Conservation (phyloP, 257 asterid genomes). For the Petrea volubilis region DNA sequence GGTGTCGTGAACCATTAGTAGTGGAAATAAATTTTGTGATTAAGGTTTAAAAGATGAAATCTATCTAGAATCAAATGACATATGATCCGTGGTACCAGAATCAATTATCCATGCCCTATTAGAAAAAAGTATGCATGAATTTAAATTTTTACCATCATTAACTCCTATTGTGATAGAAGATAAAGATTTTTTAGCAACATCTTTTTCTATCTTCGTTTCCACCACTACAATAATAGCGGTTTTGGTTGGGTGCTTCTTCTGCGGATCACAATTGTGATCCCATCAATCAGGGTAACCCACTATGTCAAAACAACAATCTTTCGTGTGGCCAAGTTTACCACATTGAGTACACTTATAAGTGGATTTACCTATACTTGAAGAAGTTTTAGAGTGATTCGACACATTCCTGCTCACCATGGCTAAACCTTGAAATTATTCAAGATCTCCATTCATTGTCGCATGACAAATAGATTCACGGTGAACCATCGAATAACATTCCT, state of each 20-base stretch:
- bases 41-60: too few species aligned
- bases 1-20: too few species aligned
- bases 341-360: too few species aligned
- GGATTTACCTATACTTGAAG: too few species aligned
- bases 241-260: neutral
- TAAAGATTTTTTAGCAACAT: neutral
- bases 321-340: too few species aligned
- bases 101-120: neutral
- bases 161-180: neutral
- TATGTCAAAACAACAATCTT: too few species aligned
- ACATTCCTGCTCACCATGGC: neutral
- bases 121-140: neutral
- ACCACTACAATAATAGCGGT: neutral
- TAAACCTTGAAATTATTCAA: neutral
- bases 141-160: neutral
- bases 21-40: too few species aligned
- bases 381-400: too few species aligned
- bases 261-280: too few species aligned
- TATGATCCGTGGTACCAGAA: too few species aligned
- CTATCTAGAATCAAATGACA: too few species aligned
- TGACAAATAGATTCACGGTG: neutral
- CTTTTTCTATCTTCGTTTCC: neutral
- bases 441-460: neutral
- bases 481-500: slow-evolving; percentile 1
- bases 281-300: too few species aligned